These are phyloP conservation scores for Rhazya stricta DNA, from an alignment of 257 asterid genomes.

Conservation along the genomic window DNA sequence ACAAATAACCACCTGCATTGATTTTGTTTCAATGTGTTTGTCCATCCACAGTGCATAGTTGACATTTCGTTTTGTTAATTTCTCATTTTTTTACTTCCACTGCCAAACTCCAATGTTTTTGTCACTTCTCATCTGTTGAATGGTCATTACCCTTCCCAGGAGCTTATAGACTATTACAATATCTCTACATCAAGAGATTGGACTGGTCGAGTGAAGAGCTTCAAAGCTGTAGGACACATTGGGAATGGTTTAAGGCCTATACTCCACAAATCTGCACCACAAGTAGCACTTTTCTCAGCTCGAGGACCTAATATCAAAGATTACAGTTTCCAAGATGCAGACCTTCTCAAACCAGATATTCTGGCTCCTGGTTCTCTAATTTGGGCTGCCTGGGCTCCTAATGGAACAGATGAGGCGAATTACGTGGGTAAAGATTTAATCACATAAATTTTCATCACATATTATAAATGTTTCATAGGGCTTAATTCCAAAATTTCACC, in stretches of 20 bases:
- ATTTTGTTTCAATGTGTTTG: not conserved
- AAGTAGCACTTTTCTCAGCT: conserved; percentile 92
- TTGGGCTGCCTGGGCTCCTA: conserved; percentile 99
- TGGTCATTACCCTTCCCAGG: conserved; percentile 39
- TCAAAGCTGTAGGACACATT: conserved; percentile 74
- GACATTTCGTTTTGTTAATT: not conserved
- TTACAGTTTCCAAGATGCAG: conserved; percentile 91
- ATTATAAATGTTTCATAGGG: not conserved
- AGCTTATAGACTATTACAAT: conserved; percentile 85
- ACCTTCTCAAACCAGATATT: conserved; percentile 92
- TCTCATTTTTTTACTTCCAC: not conserved
- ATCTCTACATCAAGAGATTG: conserved; percentile 81
- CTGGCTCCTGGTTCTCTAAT: conserved; percentile 97
- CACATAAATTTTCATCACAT: not conserved
- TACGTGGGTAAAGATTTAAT: conserved; percentile 52
- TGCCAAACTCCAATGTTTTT: not conserved
- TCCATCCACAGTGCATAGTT: not conserved
- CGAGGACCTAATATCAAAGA: conserved; percentile 96
- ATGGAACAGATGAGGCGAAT: conserved; percentile 94
- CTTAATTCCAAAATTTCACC: not conserved
- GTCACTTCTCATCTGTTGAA: conserved; percentile 5
- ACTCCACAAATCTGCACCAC: conserved; percentile 94
- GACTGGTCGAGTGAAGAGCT: conserved; percentile 91
- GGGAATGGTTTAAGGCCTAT: conserved; percentile 82
- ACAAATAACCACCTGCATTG: not conserved